Evolutionary conservation across 345 rosid species (phyloP).

Genomic region (Hevea brasiliensis): DNA sequence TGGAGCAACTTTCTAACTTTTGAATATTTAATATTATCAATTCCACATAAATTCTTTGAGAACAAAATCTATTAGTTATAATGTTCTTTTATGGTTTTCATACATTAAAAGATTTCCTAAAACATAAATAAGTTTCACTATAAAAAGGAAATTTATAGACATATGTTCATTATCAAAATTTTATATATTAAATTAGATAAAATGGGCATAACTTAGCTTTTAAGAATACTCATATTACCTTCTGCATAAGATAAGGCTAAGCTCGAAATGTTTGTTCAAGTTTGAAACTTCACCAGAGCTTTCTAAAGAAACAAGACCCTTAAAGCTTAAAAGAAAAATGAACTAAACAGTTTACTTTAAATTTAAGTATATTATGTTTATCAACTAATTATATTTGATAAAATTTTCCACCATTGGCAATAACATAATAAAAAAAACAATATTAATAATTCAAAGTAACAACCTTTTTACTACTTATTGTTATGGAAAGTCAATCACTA

Average conservation of each 20-base stretch:
- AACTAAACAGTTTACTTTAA: neutral
- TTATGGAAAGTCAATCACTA: no score
- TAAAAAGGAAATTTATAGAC: no score
- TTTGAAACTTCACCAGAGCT: neutral
- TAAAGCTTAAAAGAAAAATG: neutral
- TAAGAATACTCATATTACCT: neutral
- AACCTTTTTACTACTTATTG: neutral
- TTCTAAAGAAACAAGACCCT: neutral
- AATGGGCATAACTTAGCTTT: neutral
- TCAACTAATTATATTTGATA: neutral
- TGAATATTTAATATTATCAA: neutral
- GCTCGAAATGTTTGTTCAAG: neutral
- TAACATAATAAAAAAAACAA: neutral
- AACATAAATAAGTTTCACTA: neutral
- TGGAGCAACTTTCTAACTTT: slow-evolving; percentile 2
- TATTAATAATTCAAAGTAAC: neutral
- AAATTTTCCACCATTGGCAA: neutral
- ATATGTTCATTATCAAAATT: no score
- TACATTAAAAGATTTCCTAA: neutral
- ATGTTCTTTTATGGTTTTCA: neutral
- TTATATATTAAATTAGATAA: neutral
- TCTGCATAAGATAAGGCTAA: neutral
- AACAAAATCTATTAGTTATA: neutral
- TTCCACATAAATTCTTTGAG: neutral
- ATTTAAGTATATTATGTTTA: neutral